Conservation (phyloP, 2,329 filamentous ascomycete species). For the Botrytis fragariae region DNA sequence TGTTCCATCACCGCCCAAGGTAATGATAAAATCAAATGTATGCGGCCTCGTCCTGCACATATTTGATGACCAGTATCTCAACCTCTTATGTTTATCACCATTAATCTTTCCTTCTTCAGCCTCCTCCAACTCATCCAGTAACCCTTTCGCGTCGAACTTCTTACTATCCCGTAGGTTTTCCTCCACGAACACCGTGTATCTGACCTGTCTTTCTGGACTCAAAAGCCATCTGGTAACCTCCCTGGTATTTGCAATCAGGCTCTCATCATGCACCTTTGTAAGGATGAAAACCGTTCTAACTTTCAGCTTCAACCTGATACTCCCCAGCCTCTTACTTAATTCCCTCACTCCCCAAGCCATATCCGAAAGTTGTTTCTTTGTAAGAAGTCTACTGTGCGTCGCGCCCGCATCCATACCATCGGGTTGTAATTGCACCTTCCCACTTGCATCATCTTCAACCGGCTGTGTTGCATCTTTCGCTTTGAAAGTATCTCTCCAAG, state of each 20-base stretch:
- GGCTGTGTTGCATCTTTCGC: background rate
- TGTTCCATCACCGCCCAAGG: slow-evolving; percentile 92
- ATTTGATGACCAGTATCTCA: slow-evolving; percentile 80
- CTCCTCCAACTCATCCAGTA: slow-evolving; percentile 60
- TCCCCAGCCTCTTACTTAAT: slow-evolving; percentile 80
- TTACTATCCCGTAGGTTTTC: slow-evolving; percentile 68
- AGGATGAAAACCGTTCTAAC: slow-evolving; percentile 83
- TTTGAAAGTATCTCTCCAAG: slow-evolving; percentile 46
- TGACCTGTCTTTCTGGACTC: slow-evolving; percentile 61
- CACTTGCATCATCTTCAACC: slow-evolving; percentile 22
- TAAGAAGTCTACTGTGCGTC: slow-evolving; percentile 69
- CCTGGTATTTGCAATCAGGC: slow-evolving; percentile 72
- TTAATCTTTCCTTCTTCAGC: slow-evolving; percentile 43
- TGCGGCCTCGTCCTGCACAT: slow-evolving; percentile 78
- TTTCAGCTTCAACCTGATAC: slow-evolving; percentile 76
- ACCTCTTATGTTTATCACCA: slow-evolving; percentile 43
- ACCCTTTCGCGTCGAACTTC: slow-evolving; percentile 68
- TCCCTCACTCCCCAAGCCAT: slow-evolving; percentile 97
- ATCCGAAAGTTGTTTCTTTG: slow-evolving; percentile 90
- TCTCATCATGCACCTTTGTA: slow-evolving; percentile 86
- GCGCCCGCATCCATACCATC: slow-evolving; percentile 24
- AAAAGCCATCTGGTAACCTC: slow-evolving; percentile 80
- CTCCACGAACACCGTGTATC: slow-evolving; percentile 82
- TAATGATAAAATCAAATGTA: slow-evolving; percentile 90
- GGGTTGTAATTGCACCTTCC: slow-evolving; percentile 21